Evolutionary conservation across 2,329 filamentous ascomycete species (phyloP).

Genomic region (Cyanodermella asteris): DNA sequence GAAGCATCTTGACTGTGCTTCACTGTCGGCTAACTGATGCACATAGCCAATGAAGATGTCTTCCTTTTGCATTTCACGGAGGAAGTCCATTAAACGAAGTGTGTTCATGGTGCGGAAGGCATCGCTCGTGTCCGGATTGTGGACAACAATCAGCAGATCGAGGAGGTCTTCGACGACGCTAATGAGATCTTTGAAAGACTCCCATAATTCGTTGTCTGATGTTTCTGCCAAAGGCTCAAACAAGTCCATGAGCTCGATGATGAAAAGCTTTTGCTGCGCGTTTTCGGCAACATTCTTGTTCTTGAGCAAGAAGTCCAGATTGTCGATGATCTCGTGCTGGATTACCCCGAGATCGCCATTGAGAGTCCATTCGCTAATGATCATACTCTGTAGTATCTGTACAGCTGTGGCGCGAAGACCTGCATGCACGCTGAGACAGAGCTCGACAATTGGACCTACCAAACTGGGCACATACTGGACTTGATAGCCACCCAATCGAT

Average conservation of each 20-base stretch:
- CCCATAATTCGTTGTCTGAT: slow-evolving; percentile 50
- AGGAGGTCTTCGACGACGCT: slow-evolving; percentile 74
- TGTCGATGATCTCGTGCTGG: slow-evolving; percentile 92
- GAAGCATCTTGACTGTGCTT: slow-evolving; percentile 52
- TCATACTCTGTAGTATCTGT: slow-evolving; percentile 90
- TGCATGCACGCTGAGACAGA: slow-evolving; percentile 89
- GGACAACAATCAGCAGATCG: slow-evolving; percentile 73
- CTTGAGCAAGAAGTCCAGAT: slow-evolving; percentile 75
- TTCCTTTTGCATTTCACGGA: slow-evolving; percentile 90
- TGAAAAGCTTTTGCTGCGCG: slow-evolving; percentile 78
- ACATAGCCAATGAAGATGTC: slow-evolving; percentile 94
- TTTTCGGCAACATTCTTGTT: slow-evolving; percentile 70
- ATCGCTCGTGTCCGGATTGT: slow-evolving; percentile 51
- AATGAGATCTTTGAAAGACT: slow-evolving; percentile 57
- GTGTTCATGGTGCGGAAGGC: slow-evolving; percentile 71
- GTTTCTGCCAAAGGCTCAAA: slow-evolving; percentile 50
- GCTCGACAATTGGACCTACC: slow-evolving; percentile 74
- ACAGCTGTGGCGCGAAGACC: slow-evolving; percentile 76
- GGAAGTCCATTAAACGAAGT: slow-evolving; percentile 79
- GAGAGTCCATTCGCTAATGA: slow-evolving; percentile 91
- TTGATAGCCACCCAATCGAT: slow-evolving; percentile 85
- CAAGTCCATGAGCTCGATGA: slow-evolving; percentile 59
- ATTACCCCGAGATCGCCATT: slow-evolving; percentile 81
- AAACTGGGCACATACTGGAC: slow-evolving; percentile 92
- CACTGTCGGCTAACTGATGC: slow-evolving; percentile 65